Percentiles rank a stretch among this genome's conserved stretches.
These are phyloP conservation scores for Crepidotus variabilis DNA, from an alignment of 768 basidiomycete genomes.

Conservation along the genomic window DNA sequence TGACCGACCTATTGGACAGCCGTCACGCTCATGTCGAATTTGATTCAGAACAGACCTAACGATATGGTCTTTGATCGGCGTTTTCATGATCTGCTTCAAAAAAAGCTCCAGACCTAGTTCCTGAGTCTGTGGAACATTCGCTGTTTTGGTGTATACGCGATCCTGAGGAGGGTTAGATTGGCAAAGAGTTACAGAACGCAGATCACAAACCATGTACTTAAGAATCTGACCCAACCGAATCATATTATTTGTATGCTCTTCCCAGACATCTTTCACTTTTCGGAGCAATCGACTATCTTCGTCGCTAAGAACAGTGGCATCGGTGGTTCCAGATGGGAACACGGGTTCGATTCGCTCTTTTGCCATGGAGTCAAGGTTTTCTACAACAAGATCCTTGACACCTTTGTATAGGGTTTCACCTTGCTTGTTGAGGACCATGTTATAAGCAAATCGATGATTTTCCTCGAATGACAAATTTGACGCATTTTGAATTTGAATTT, in stretches of 20 bases:
- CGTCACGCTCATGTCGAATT: conserved; percentile 89
- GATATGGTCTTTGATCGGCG: conserved; percentile 81
- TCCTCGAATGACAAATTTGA: conserved; percentile 74
- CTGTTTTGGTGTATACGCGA: conserved; percentile 76
- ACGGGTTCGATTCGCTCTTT: conserved; percentile 70
- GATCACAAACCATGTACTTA: conserved; percentile 84
- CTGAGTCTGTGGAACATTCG: conserved; percentile 75
- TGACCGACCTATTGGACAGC: conserved; percentile 87
- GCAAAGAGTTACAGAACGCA: neutral
- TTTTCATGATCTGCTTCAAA: conserved; percentile 71
- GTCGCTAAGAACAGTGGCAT: conserved; percentile 71
- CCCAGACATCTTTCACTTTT: conserved; percentile 83
- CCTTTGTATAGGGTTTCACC: conserved; percentile 87
- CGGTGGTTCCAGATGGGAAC: conserved; percentile 73
- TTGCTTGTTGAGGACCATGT: conserved; percentile 85
- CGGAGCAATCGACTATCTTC: conserved; percentile 86
- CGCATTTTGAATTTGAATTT: conserved; percentile 94
- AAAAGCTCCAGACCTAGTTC: conserved; percentile 84
- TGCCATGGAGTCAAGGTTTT: conserved; percentile 82
- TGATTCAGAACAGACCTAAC: conserved; percentile 80
- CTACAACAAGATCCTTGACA: conserved; percentile 69
- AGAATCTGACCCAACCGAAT: conserved; percentile 83
- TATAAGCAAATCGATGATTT: conserved; percentile 91
- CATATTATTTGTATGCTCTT: conserved; percentile 90
- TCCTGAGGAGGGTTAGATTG: conserved; percentile 51